Percentiles rank a stretch among this genome's conserved stretches.
Evolutionary conservation across 2,329 filamentous ascomycete species (phyloP).

Genomic region (Ilyonectria destructans): DNA sequence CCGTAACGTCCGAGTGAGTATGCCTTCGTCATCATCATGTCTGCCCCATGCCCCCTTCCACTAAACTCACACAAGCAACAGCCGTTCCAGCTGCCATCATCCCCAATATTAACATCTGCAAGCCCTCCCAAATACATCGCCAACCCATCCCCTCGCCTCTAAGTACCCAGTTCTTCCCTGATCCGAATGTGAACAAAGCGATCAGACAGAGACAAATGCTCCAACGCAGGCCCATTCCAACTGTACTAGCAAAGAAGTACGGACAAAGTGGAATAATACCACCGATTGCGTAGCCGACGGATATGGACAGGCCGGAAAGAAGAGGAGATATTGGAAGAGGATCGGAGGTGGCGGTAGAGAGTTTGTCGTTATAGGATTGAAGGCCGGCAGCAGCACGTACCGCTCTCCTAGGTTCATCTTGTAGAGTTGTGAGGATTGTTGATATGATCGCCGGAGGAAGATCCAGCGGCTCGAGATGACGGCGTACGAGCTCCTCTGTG

Average conservation of each 20-base stretch:
- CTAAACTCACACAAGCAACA: conserved; percentile 50
- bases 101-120: conserved; percentile 56
- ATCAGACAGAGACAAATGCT: conserved; percentile 70
- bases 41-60: conserved; percentile 35
- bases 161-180: conserved; percentile 66
- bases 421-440: conserved; percentile 48
- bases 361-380: conserved; percentile 30
- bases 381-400: conserved; percentile 43
- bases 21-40: neutral
- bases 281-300: conserved; percentile 74
- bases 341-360: neutral
- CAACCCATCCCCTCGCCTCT: conserved; percentile 35
- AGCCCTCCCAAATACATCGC: conserved; percentile 50
- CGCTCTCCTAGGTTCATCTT: conserved; percentile 52
- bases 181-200: conserved; percentile 71
- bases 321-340: conserved; percentile 53
- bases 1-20: neutral
- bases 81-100: conserved; percentile 53
- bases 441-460: conserved; percentile 44
- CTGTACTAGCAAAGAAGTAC: conserved; percentile 68
- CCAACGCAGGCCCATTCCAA: conserved; percentile 64
- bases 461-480: conserved; percentile 53
- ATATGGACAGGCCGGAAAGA: conserved; percentile 72
- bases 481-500: conserved; percentile 48
- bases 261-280: conserved; percentile 75